phyloP scores from a whole-genome alignment of 768 basidiomycete species.

The Sarcodon sp. region DNA sequence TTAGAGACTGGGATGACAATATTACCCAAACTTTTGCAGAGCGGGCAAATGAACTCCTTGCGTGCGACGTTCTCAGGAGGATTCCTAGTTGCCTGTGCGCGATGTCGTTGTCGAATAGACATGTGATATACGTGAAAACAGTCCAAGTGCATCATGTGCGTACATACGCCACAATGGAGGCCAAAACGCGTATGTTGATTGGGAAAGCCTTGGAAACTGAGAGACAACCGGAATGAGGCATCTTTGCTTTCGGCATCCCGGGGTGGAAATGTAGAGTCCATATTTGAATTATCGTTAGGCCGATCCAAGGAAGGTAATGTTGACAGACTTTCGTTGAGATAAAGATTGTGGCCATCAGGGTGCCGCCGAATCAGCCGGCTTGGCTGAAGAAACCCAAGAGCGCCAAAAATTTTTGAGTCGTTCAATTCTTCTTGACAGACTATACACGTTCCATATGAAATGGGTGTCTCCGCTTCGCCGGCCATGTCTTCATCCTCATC shows the following conservation, averaged over 20 bases:
- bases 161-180: conserved; percentile 78
- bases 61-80: conserved; percentile 93
- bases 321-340: conserved; percentile 63
- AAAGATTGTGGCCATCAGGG: conserved; percentile 45
- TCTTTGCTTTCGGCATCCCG: conserved; percentile 34
- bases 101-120: conserved; percentile 80
- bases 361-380: conserved; percentile 74
- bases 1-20: conserved; percentile 75
- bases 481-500: conserved; percentile 56
- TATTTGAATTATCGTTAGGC: conserved; percentile 10
- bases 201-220: conserved; percentile 67
- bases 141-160: conserved; percentile 93
- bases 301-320: conserved; percentile 59
- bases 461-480: conserved; percentile 28
- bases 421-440: conserved; percentile 95
- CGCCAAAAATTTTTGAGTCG: conserved; percentile 62
- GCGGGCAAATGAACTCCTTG: conserved; percentile 90
- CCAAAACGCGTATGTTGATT: conserved; percentile 69
- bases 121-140: conserved; percentile 87
- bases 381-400: conserved; percentile 78
- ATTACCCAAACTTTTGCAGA: conserved; percentile 96
- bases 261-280: conserved; percentile 34
- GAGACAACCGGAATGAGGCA: conserved; percentile 22
- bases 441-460: conserved; percentile 86
- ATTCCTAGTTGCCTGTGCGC: conserved; percentile 79